Conservation (phyloP, 2,329 filamentous ascomycete species). For the Ophiocordyceps camponoti-saundersi region DNA sequence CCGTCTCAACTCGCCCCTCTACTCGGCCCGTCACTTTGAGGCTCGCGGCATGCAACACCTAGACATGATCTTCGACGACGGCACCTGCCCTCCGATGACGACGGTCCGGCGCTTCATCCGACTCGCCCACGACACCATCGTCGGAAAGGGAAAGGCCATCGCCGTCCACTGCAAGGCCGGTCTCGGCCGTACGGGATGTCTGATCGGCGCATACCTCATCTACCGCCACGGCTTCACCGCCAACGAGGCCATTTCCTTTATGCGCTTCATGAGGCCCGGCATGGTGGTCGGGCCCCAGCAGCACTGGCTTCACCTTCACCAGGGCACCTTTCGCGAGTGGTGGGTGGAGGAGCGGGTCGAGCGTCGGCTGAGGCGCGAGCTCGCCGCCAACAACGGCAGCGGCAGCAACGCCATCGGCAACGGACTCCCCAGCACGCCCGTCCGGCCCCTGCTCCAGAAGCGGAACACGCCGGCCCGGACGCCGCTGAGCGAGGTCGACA, state of each 20-base stretch:
- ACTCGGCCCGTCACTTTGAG: conserved; percentile 94
- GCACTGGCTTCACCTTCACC: conserved; percentile 96
- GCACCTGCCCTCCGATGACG: no score
- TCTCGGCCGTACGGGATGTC: conserved; percentile 27
- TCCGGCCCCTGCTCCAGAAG: no score
- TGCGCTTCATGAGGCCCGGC: conserved; percentile 96
- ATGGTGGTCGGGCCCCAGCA: conserved; percentile 99
- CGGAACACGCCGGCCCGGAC: no score
- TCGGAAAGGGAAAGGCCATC: no score
- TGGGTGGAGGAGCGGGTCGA: conserved; percentile 83
- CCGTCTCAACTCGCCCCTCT: conserved; percentile 85
- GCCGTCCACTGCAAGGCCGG: no score
- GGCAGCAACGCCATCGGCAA: no score
- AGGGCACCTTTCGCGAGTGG: conserved; percentile 96
- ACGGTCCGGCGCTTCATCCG: no score
- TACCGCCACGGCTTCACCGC: conserved; percentile 95
- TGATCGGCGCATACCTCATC: conserved; percentile 95
- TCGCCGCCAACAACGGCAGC: conserved; percentile 14
- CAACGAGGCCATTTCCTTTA: conserved; percentile 92
- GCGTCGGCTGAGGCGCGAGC: conserved; percentile 43
- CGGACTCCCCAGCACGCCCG: no score
- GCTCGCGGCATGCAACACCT: conserved; percentile 87
- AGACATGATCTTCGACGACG: conserved; percentile 99
- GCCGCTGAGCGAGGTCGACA: no score
- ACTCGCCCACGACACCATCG: no score